Evolutionary conservation across 2,329 filamentous ascomycete species (phyloP).

Genomic region (Zymoseptoria brevis): DNA sequence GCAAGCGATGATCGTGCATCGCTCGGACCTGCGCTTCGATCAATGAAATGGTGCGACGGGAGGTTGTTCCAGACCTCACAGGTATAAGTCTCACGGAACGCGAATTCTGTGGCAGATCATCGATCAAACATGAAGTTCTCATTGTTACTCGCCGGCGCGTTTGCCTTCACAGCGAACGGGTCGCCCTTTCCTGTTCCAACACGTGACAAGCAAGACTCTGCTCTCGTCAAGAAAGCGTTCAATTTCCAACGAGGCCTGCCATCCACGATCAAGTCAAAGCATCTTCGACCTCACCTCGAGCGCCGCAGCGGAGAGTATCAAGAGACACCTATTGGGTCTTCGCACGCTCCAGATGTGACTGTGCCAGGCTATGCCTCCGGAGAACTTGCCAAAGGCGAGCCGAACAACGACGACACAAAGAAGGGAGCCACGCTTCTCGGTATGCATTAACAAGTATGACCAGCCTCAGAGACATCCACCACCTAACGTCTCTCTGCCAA

Average conservation of each 20-base stretch:
- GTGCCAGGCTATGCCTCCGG: slow-evolving; percentile 17
- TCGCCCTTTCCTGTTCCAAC: background rate
- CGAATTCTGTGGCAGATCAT: background rate
- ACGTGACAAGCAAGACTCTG: background rate
- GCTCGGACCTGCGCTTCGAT: background rate
- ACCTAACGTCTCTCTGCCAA: slow-evolving; percentile 4
- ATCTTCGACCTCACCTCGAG: slow-evolving; percentile 13
- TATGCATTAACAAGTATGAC: slow-evolving; percentile 26
- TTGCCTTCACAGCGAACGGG: background rate
- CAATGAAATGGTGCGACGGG: no score
- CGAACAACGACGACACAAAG: slow-evolving; percentile 47
- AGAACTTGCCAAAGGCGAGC: slow-evolving; percentile 46
- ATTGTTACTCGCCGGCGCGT: background rate
- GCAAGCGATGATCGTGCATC: no score
- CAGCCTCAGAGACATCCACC: background rate
- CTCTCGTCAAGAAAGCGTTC: background rate
- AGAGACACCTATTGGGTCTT: background rate
- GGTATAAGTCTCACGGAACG: background rate
- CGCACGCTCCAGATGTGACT: slow-evolving; percentile 5
- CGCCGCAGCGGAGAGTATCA: slow-evolving; percentile 8
- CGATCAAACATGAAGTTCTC: slow-evolving; percentile 1
- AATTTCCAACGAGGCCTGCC: slow-evolving; percentile 6
- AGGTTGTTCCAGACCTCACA: background rate
- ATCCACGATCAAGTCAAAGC: slow-evolving; percentile 9
- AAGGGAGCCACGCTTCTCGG: slow-evolving; percentile 53